A percentile compares a stretch with the other conserved stretches of the same genome.
phyloP scores from a whole-genome alignment of 345 rosid species.

The Rubroshorea leprosula region DNA sequence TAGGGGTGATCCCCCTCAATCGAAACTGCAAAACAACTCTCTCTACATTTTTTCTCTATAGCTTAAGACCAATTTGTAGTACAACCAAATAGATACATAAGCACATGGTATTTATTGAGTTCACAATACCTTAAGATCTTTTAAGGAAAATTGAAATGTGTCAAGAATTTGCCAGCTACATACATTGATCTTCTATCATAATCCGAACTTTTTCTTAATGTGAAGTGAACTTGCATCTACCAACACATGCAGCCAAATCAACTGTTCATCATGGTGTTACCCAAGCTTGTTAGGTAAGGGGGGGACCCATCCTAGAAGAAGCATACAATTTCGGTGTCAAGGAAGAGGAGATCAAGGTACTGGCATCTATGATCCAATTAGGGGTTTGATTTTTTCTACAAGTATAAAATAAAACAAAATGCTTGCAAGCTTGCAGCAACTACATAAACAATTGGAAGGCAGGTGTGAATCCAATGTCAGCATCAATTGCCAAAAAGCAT shows the following conservation, averaged over 20 bases:
- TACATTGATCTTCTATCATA: no score
- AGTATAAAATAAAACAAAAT: neutral
- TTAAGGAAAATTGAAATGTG: no score
- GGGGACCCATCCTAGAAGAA: constrained; percentile 7
- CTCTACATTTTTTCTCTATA: no score
- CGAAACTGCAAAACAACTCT: no score
- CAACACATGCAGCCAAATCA: neutral
- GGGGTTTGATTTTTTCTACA: no score
- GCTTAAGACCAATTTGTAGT: no score
- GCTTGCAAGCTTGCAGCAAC: constrained; percentile 52
- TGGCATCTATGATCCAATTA: no score
- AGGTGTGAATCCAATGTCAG: constrained; percentile 24
- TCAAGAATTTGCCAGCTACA: no score
- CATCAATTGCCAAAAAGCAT: constrained; percentile 11
- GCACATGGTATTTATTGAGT: no score
- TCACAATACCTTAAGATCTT: no score
- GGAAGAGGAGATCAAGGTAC: neutral
- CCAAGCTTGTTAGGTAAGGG: constrained; percentile 5
- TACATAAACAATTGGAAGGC: neutral
- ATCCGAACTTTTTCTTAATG: neutral
- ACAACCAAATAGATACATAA: no score
- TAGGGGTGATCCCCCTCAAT: no score
- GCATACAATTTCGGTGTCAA: neutral
- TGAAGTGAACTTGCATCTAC: constrained; percentile 1
- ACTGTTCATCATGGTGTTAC: neutral